Conservation (phyloP, 2,329 filamentous ascomycete species). For the Herpotrichia juniperi region DNA sequence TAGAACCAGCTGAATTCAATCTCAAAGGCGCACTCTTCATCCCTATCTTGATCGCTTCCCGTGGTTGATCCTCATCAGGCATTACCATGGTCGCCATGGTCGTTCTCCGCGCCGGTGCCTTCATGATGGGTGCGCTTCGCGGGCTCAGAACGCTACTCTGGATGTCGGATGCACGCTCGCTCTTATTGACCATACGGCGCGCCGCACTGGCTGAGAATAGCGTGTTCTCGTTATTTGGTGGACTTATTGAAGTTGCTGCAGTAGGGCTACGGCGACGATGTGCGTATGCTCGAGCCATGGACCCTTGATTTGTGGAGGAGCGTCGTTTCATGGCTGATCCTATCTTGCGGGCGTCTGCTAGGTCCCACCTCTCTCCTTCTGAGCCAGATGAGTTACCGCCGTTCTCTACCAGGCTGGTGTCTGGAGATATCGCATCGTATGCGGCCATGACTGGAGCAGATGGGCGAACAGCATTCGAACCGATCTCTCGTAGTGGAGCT, state of each 20-base stretch:
- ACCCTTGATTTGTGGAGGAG: constrained; percentile 53
- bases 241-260: constrained; percentile 51
- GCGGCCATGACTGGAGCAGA: constrained; percentile 47
- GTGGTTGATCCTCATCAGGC: constrained; percentile 34
- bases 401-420: constrained; percentile 33
- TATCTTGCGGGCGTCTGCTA: constrained; percentile 60
- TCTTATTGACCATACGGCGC: constrained; percentile 69
- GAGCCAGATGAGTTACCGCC: constrained; percentile 47
- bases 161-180: constrained; percentile 62
- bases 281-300: constrained; percentile 44
- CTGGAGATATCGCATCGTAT: constrained; percentile 36
- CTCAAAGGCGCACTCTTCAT: constrained; percentile 40
- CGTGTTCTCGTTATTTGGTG: constrained; percentile 62
- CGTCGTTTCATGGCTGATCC: constrained; percentile 62
- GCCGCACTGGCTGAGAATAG: constrained; percentile 71
- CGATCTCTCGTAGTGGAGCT: constrained; percentile 54
- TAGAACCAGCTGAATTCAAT: constrained; percentile 32
- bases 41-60: constrained; percentile 28
- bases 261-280: constrained; percentile 64
- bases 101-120: constrained; percentile 50
- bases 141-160: constrained; percentile 67
- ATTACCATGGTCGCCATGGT: constrained; percentile 40
- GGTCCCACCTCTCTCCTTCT: constrained; percentile 57
- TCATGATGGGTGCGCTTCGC: constrained; percentile 64
- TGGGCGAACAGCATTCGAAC: constrained; percentile 48